Evolutionary conservation across 306 rosid genomes (phyloP), one percentile per base, ranked within the genome.

Genomic region (Castanospermum australe): DNA sequence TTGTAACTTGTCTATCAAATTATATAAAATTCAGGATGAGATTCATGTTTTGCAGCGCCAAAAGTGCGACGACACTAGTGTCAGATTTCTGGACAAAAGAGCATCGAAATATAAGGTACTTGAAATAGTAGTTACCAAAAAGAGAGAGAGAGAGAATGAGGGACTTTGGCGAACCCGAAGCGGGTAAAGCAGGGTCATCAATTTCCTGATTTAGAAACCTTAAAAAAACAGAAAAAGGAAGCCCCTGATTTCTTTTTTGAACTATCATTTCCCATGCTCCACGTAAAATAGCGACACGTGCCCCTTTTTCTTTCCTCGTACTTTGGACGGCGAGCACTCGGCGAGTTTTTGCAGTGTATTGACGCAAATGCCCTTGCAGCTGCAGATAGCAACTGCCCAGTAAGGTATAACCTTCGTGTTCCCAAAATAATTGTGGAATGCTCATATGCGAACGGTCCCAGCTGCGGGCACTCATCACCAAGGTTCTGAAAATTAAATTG

Each of bases 141-240:
- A 17, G 17, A 18, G 50, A 48, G 20, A 32, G 20, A 76, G 28
- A 56, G 42, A 47, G n/a, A 20, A 12, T 41, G 36, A 33, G 28
- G 45, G 2, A 17, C 21, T 71, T 72, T 54, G 57, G 36, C 30
- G 20, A 71, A 30, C 56, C 15, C 81, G 0, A 20, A 61, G 28
- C 20, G 17, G 21, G 13, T 6, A n/a, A 6, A 20, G 51, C 59
- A 67, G 51, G 47, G 85, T 39, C 42, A 44, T 54, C 78, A 55
- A 57, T 82, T 82, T 83, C 92, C 91, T 77, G 32, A 80, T 84
- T 56, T 76, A 66, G 97, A 77, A 92, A 89, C 94, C 94, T 89
- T 85, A 85, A 81, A 79, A 62, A 69, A 52, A 50, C 39, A 38
- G 38, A 76, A 85, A 78, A 81, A 51, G 13, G 2, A 28, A 41